phyloP scores from a whole-genome alignment of 352 stramenopile species.

The Pythium phragmiticola region DNA sequence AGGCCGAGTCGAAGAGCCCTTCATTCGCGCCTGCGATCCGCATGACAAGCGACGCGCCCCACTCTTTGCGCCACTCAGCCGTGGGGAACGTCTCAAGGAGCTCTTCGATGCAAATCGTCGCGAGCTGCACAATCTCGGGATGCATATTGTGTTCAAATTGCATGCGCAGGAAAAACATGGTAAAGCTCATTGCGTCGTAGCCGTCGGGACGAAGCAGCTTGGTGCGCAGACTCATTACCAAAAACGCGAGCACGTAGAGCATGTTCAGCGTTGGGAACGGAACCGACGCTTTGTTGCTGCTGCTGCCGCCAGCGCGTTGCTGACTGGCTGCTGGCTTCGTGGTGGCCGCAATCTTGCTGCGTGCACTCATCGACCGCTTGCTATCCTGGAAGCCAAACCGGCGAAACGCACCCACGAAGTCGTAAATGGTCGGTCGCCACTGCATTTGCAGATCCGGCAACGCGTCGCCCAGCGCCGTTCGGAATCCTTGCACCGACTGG shows the following conservation, averaged over 20 bases:
- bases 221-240: constrained; percentile 69
- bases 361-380: constrained; percentile 80
- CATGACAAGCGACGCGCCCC: constrained; percentile 69
- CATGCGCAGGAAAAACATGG: constrained; percentile 86
- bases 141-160: constrained; percentile 79
- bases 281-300: constrained; percentile 25
- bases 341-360: constrained; percentile 65
- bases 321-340: constrained; percentile 7
- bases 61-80: constrained; percentile 72
- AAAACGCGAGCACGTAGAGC: constrained; percentile 73
- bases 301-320: not conserved
- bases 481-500: constrained; percentile 54
- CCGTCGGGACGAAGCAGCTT: constrained; percentile 61
- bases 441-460: constrained; percentile 52
- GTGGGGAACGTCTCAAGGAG: constrained; percentile 71
- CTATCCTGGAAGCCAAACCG: constrained; percentile 80
- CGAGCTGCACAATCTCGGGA: constrained; percentile 71
- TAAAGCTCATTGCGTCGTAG: constrained; percentile 83
- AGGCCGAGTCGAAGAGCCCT: constrained; percentile 74
- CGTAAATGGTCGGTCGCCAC: constrained; percentile 68
- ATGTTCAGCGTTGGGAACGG: constrained; percentile 81
- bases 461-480: constrained; percentile 31
- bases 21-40: constrained; percentile 74
- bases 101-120: constrained; percentile 78
- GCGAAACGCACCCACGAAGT: constrained; percentile 77